Conservation (phyloP, 306 rosid species). For the Glycine tomentella region DNA sequence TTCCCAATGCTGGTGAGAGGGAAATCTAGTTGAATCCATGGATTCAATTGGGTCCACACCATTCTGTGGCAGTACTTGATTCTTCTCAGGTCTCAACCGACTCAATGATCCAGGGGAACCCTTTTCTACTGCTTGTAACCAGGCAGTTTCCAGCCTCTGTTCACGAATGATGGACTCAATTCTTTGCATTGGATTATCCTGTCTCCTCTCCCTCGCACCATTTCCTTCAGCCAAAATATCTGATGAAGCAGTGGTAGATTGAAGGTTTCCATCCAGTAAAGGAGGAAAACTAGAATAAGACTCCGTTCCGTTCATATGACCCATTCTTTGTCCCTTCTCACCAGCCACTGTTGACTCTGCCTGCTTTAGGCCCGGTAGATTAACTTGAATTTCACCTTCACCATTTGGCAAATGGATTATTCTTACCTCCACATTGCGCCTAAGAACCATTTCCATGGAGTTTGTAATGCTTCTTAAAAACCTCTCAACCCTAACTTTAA, state of each 20-base stretch:
- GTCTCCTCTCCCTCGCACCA: constrained; percentile 59
- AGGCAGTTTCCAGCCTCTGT: constrained; percentile 94
- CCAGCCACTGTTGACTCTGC: constrained; percentile 44
- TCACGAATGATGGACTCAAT: constrained; percentile 94
- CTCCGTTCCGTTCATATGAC: constrained; percentile 47
- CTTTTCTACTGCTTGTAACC: constrained; percentile 89
- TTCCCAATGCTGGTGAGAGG: constrained; percentile 78
- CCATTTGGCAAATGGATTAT: constrained; percentile 78
- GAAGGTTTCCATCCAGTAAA: constrained; percentile 52
- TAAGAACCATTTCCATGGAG: constrained; percentile 92
- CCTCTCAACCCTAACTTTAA: constrained; percentile 93
- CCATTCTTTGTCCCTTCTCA: constrained; percentile 59
- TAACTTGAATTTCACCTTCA: constrained; percentile 63
- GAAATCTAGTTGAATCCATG: constrained; percentile 60
- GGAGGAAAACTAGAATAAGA: constrained; percentile 63
- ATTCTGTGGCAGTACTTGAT: constrained; percentile 94
- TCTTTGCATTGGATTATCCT: constrained; percentile 85
- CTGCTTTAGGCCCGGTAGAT: constrained; percentile 54
- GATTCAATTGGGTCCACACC: constrained; percentile 72
- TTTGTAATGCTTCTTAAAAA: constrained; percentile 93
- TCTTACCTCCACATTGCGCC: constrained; percentile 89
- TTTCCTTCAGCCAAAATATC: constrained; percentile 64
- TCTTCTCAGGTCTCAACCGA: constrained; percentile 88
- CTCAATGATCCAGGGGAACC: constrained; percentile 90
- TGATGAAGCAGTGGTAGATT: constrained; percentile 55